A percentile compares a stretch with the other conserved stretches of the same genome.
Evolutionary conservation across 495 filamentous ascomycete genomes (phyloP).

Genomic region (Xylaria venustula): DNA sequence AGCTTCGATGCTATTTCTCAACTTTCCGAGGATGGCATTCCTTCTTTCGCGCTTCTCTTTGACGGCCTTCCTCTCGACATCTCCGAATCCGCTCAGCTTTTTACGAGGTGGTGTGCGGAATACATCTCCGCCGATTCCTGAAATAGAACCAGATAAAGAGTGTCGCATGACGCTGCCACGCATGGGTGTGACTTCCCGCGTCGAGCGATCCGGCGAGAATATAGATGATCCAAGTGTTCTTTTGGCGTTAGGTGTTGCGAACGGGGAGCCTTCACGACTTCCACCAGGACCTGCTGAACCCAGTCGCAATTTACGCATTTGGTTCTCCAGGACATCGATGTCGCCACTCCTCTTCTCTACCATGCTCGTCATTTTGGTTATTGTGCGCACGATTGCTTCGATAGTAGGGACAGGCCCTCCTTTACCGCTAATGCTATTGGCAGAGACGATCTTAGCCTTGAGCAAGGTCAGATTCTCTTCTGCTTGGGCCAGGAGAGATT

Average conservation of each 20-base stretch:
- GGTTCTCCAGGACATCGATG: constrained; percentile 82
- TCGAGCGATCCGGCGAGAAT: constrained; percentile 54
- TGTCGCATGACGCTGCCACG: constrained; percentile 39
- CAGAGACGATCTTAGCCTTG: constrained; percentile 71
- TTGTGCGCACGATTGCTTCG: constrained; percentile 87
- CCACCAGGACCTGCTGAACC: constrained; percentile 39
- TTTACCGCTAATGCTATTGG: constrained; percentile 42
- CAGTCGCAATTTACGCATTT: constrained; percentile 71
- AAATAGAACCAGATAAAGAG: constrained; percentile 37
- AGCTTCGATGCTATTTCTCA: constrained; percentile 37
- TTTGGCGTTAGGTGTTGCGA: constrained; percentile 57
- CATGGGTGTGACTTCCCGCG: constrained; percentile 39
- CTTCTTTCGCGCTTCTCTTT: constrained; percentile 56
- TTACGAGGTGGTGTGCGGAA: constrained; percentile 44
- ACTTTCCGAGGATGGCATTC: constrained; percentile 49
- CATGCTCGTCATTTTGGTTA: constrained; percentile 89
- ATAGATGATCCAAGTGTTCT: constrained; percentile 44
- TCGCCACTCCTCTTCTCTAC: constrained; percentile 83
- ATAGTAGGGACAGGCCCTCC: constrained; percentile 68
- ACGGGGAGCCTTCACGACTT: constrained; percentile 61
- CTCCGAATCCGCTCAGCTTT: constrained; percentile 55
- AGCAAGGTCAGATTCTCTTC: constrained; percentile 81
- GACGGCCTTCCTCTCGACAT: constrained; percentile 47
- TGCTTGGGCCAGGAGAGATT: constrained; percentile 70
- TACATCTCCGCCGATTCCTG: constrained; percentile 40